These are phyloP conservation scores for Nectriaceae sp. DNA, from an alignment of 2,329 filamentous ascomycete species.

Conservation along the genomic window DNA sequence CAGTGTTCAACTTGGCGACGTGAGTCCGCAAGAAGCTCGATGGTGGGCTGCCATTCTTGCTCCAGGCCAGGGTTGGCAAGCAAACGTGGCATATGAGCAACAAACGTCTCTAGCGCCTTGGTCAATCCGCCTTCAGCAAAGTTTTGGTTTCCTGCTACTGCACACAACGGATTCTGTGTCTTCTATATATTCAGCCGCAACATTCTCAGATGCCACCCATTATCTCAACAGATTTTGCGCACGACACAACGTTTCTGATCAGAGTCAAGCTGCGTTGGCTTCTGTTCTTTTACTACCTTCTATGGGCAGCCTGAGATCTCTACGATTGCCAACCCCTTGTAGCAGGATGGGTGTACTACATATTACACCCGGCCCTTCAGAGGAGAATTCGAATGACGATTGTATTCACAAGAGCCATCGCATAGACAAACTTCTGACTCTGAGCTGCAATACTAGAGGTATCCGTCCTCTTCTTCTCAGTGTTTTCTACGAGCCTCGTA, in stretches of 20 bases:
- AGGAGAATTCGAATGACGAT: too few species aligned
- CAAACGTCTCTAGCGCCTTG: conserved; percentile 17
- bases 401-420: neutral
- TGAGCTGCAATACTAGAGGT: conserved; percentile 19
- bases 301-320: too few species aligned
- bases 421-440: conserved; percentile 21
- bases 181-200: neutral
- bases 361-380: too few species aligned
- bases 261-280: conserved; percentile 29
- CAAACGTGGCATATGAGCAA: conserved; percentile 16
- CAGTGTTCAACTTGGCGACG: conserved; percentile 24
- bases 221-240: conserved; percentile 30
- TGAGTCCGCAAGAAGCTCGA: conserved; percentile 25
- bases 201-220: conserved; percentile 20
- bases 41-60: conserved; percentile 33
- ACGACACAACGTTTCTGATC: conserved; percentile 24
- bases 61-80: conserved; percentile 25
- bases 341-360: too few species aligned
- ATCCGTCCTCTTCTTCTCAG: conserved; percentile 17
- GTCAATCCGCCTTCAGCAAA: conserved; percentile 6
- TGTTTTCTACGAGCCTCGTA: conserved; percentile 20
- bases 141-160: conserved; percentile 2
- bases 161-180: too few species aligned
- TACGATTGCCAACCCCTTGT: too few species aligned
- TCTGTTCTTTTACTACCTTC: conserved; percentile 1